Evolutionary conservation across 192 early-diverging fungal species (phyloP), one percentile per base, ranked within the genome.

Genomic region (Backusella parvicylindrica): DNA sequence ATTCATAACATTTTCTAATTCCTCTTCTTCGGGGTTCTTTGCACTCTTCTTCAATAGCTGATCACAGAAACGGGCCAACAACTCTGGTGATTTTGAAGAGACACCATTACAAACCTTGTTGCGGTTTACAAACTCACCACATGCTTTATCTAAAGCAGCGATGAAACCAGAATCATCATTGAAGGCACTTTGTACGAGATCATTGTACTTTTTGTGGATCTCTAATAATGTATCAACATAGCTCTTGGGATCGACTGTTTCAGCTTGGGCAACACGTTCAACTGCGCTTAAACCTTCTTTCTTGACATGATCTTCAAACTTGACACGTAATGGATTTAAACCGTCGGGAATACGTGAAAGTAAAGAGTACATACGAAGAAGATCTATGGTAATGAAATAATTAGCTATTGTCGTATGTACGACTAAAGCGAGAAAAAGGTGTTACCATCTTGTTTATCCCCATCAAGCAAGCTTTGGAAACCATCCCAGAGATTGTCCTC

Each of bases 51-150:
- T 88, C 35, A 99, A 84, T 75, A 99, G 77, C 41, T 90, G 83
- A 84, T 99, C 98, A 75, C 93, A 95, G 82, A 93, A 97, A 67
- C 91, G 91, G 0, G 98, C 97, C 70, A 99, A 81, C 70, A 96
- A 84, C 82, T 97, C 95, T 1, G 98, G 93, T n/a, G 93, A 93
- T 78, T 93, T 93, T 66, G 72, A 91, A 72, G 80, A 86, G 78
- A 83, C 81, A 1, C 86, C 68, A 65, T 88, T 89, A 83, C 95
- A 96, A 33, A 97, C 89, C 32, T 84, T 86, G 83, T 97, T 98
- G 21, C 90, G 85, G 83, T 99, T 99, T 37, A 99, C 91, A 82
- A 97, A 97, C 75, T 95, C 93, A 65, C 92, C 87, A 85, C 95
- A 98, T 6, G 96, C 98, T 75, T 93, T 95, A 85, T 98, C 97